These are phyloP conservation scores for Amesomyces nigricolor DNA, from an alignment of 2,329 filamentous ascomycete species.

Conservation along the genomic window DNA sequence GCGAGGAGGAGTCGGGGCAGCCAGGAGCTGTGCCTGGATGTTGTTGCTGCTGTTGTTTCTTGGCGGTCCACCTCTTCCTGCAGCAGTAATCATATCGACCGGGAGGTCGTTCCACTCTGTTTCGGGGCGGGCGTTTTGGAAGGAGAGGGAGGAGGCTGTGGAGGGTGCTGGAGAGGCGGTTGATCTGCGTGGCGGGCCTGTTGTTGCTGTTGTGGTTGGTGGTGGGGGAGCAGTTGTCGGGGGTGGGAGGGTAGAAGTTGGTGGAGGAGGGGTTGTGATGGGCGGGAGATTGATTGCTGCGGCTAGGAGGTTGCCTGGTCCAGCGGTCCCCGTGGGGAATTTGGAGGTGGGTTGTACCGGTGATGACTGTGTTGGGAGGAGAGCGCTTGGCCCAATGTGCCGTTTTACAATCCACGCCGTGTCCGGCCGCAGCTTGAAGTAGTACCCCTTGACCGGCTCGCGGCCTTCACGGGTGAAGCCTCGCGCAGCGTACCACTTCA, in stretches of 20 bases:
- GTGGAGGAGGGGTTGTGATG: constrained; percentile 3
- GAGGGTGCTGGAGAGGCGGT: constrained; percentile 1
- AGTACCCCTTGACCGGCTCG: constrained; percentile 51
- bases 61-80: not conserved
- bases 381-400: constrained; percentile 31
- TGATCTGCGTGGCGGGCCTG: too few species aligned
- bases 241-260: not conserved
- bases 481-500: constrained; percentile 56
- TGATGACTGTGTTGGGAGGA: not conserved
- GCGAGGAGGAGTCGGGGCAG: too few species aligned
- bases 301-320: constrained; percentile 12
- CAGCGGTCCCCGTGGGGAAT: not conserved
- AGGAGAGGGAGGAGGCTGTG: constrained; percentile 38
- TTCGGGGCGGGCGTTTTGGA: constrained; percentile 53
- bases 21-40: not conserved
- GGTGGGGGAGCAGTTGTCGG: not conserved
- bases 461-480: constrained; percentile 47
- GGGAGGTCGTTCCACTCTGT: constrained; percentile 64
- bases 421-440: constrained; percentile 55
- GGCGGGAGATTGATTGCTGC: constrained; percentile 24
- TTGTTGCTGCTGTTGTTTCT: not conserved
- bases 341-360: not conserved
- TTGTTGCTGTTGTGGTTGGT: not conserved
- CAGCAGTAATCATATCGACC: constrained; percentile 46
- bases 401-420: constrained; percentile 56